Conservation (phyloP, 345 rosid species). For the Camelina hispida region DNA sequence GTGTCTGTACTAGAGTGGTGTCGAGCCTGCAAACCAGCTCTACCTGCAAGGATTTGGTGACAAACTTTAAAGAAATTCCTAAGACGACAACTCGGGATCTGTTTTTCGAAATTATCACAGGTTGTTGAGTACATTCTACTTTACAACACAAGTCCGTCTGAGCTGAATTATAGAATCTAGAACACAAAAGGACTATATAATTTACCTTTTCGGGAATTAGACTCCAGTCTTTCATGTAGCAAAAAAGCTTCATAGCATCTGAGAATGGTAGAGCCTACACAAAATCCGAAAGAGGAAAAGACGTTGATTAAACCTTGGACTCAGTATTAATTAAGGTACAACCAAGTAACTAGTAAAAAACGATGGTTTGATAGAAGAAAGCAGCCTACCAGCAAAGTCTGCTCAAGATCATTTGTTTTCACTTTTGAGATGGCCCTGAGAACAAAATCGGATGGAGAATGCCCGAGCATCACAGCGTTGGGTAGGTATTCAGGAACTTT, state of each 20-base stretch:
- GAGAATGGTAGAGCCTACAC: slow-evolving; percentile 89
- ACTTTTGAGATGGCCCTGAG: slow-evolving; percentile 74
- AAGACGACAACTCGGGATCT: background rate
- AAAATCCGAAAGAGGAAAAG: slow-evolving; percentile 9
- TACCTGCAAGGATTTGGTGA: slow-evolving; percentile 54
- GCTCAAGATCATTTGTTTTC: slow-evolving; percentile 85
- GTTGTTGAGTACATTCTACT: background rate
- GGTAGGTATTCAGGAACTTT: slow-evolving; percentile 62
- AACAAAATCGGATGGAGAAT: slow-evolving; percentile 79
- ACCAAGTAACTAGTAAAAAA: slow-evolving; percentile 7
- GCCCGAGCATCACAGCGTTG: slow-evolving; percentile 71
- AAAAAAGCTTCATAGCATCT: slow-evolving; percentile 82
- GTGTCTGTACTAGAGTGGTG: slow-evolving; percentile 71
- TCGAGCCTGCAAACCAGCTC: slow-evolving; percentile 85
- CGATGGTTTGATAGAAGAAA: background rate
- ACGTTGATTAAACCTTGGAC: background rate
- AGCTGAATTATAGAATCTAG: background rate
- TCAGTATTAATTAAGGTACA: background rate
- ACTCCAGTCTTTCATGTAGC: slow-evolving; percentile 78
- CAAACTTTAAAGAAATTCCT: background rate
- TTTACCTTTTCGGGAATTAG: slow-evolving; percentile 81
- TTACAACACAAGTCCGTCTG: background rate
- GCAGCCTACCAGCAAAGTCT: slow-evolving; percentile 77
- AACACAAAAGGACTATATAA: slow-evolving; percentile 1
- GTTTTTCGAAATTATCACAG: background rate